Conservation (phyloP, 2,329 filamentous ascomycete genomes). For the Lasiodiplodia theobromae region DNA sequence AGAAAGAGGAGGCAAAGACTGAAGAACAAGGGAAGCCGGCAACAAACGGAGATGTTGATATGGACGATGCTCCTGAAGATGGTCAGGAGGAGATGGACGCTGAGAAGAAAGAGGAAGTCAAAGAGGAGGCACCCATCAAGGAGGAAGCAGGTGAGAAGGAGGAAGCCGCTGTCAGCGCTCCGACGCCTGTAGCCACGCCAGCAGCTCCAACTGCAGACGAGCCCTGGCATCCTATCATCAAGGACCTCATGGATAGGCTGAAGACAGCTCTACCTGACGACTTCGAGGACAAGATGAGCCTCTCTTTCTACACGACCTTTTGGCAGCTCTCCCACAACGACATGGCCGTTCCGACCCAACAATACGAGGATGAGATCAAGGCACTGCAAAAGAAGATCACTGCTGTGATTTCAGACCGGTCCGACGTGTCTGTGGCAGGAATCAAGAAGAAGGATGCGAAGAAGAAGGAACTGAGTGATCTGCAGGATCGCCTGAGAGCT, state of each 20-base stretch:
- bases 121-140: constrained; percentile 38
- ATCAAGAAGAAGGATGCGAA: constrained; percentile 72
- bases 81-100: constrained; percentile 35
- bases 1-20: constrained; percentile 32
- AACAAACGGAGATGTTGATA: constrained; percentile 63
- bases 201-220: constrained; percentile 29
- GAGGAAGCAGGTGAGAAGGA: constrained; percentile 36
- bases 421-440: constrained; percentile 73
- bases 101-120: constrained; percentile 33
- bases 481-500: constrained; percentile 72
- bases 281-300: constrained; percentile 73
- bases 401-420: constrained; percentile 72
- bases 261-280: constrained; percentile 66
- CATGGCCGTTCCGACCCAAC: constrained; percentile 75
- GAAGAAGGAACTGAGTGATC: constrained; percentile 72
- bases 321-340: constrained; percentile 90
- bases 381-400: constrained; percentile 64
- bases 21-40: constrained; percentile 31
- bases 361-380: constrained; percentile 79
- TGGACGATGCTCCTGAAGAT: constrained; percentile 49
- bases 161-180: constrained; percentile 34
- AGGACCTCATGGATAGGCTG: constrained; percentile 75
- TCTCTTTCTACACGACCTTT: constrained; percentile 87
- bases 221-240: constrained; percentile 71
- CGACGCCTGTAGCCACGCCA: constrained; percentile 27